Evolutionary conservation across 768 basidiomycete species (phyloP).

Genomic region (Coprinellus micaceus): DNA sequence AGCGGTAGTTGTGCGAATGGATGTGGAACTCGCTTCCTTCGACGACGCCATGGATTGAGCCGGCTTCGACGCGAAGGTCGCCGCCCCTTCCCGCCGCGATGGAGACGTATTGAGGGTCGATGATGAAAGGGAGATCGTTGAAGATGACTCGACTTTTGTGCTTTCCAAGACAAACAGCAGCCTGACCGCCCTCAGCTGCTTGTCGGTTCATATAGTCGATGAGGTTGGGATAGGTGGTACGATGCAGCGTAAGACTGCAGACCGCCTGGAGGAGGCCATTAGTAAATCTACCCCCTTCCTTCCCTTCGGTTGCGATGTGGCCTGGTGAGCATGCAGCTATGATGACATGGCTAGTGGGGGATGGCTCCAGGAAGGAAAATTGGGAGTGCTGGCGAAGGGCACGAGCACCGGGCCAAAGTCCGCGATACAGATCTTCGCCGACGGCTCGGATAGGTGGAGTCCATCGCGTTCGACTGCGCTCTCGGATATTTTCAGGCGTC

Average conservation of each 20-base stretch:
- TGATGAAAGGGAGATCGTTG: conserved; percentile 50
- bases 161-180: conserved; percentile 47
- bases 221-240: conserved; percentile 47
- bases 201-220: conserved; percentile 37
- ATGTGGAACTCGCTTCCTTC: conserved; percentile 60
- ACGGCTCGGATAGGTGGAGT: conserved; percentile 55
- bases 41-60: conserved; percentile 60
- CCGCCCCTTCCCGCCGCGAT: conserved; percentile 36
- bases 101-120: conserved; percentile 46
- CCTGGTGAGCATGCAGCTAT: conserved; percentile 56
- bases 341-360: conserved; percentile 43
- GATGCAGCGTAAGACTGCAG: conserved; percentile 47
- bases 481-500: conserved; percentile 34
- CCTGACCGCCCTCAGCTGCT: conserved; percentile 28
- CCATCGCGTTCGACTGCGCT: conserved; percentile 52
- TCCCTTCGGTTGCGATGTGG: conserved; percentile 56
- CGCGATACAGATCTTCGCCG: conserved; percentile 50
- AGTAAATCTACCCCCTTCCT: conserved; percentile 63
- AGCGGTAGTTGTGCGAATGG: conserved; percentile 58
- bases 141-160: conserved; percentile 51
- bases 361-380: conserved; percentile 42
- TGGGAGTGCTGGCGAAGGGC: conserved; percentile 32
- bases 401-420: conserved; percentile 52
- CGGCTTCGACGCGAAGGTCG: conserved; percentile 49
- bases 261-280: conserved; percentile 47